Conservation (phyloP, 2,329 filamentous ascomycete species). For the Colletotrichum sp. region DNA sequence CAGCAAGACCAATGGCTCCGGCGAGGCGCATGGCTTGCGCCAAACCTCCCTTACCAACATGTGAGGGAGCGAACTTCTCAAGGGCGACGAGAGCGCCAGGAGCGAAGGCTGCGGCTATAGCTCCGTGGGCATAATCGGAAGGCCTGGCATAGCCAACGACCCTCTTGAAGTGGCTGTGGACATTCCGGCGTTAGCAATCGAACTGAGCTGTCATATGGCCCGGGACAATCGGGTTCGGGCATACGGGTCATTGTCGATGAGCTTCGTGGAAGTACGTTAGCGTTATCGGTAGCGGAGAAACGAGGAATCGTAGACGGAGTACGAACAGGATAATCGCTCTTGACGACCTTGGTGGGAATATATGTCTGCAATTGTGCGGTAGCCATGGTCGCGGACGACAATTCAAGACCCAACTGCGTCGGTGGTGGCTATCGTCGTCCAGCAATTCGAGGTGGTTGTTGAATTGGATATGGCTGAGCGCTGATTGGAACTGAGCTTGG, state of each 20-base stretch:
- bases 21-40: constrained; percentile 81
- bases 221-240: not conserved
- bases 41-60: constrained; percentile 83
- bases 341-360: constrained; percentile 74
- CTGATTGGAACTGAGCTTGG: not conserved
- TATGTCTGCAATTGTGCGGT: constrained; percentile 46
- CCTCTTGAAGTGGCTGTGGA: constrained; percentile 81
- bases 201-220: not conserved
- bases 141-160: constrained; percentile 86
- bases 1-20: constrained; percentile 73
- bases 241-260: constrained; percentile 93
- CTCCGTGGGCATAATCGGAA: constrained; percentile 80
- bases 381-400: constrained; percentile 19
- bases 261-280: constrained; percentile 58
- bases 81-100: constrained; percentile 78
- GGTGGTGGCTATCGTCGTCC: not conserved
- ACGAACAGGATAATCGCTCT: constrained; percentile 87
- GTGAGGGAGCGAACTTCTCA: constrained; percentile 85
- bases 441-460: not conserved
- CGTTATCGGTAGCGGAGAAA: constrained; percentile 11
- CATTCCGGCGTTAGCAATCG: constrained; percentile 15
- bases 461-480: not conserved
- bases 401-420: constrained; percentile 6
- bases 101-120: constrained; percentile 70
- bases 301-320: not conserved